phyloP scores from a whole-genome alignment of 352 stramenopile species.

The Phytopythium boreale region DNA sequence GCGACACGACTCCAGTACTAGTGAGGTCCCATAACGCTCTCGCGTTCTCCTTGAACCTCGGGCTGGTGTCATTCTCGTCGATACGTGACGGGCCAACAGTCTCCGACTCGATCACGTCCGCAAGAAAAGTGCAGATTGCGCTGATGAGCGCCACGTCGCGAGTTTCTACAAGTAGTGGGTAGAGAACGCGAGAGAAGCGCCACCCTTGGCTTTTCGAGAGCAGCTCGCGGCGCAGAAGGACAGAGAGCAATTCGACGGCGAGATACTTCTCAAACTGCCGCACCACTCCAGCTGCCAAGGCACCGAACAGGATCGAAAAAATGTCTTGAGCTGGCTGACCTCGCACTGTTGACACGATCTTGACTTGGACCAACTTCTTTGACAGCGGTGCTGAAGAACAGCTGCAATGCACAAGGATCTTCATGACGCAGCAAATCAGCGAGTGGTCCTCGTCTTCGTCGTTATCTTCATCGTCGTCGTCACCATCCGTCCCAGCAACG shows the following conservation, averaged over 20 bases:
- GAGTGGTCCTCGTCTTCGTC: slow-evolving; percentile 69
- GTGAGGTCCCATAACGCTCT: slow-evolving; percentile 51
- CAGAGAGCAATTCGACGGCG: slow-evolving; percentile 56
- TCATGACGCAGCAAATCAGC: slow-evolving; percentile 65
- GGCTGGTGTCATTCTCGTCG: slow-evolving; percentile 9
- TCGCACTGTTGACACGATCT: slow-evolving; percentile 20
- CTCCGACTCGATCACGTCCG: slow-evolving; percentile 56
- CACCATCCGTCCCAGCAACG: slow-evolving; percentile 12
- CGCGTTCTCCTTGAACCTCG: slow-evolving; percentile 15
- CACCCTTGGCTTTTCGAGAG: slow-evolving; percentile 51
- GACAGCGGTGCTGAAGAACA: slow-evolving; percentile 63
- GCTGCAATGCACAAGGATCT: slow-evolving; percentile 66
- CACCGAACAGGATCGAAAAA: slow-evolving; percentile 35
- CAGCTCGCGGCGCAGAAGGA: slow-evolving; percentile 54
- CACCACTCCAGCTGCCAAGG: slow-evolving; percentile 25
- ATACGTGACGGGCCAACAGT: slow-evolving; percentile 38
- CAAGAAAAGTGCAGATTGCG: slow-evolving; percentile 55
- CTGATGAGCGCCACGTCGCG: slow-evolving; percentile 47
- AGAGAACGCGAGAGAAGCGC: slow-evolving; percentile 42
- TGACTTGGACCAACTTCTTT: slow-evolving; percentile 37
- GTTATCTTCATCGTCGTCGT: slow-evolving; percentile 31
- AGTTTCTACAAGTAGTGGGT: slow-evolving; percentile 31
- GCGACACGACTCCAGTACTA: slow-evolving; percentile 36
- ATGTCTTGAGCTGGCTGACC: slow-evolving; percentile 31
- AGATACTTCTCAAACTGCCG: slow-evolving; percentile 60